A percentile compares a stretch with the other conserved stretches of the same genome.
Evolutionary conservation across 148 eudicot species (phyloP).

Genomic region (Mesembryanthemum crystallinum): DNA sequence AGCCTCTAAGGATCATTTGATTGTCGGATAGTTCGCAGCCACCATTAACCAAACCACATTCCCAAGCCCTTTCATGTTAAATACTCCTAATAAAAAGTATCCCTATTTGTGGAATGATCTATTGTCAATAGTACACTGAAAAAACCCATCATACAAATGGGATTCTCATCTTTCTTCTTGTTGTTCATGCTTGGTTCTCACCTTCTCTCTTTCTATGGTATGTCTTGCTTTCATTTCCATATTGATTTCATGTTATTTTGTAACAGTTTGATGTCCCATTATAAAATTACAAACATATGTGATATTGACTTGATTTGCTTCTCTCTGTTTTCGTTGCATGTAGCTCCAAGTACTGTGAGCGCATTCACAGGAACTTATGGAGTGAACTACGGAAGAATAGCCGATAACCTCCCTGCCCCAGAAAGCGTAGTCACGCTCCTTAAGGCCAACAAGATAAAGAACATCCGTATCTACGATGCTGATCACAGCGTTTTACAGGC

Average conservation of each 20-base stretch:
- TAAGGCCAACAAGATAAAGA: constrained; percentile 58
- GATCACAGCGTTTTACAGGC: constrained; percentile 61
- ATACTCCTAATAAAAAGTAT: neutral
- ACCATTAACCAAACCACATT: neutral
- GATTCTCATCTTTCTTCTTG: constrained; percentile 13
- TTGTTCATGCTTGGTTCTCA: constrained; percentile 14
- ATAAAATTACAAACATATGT: too few relatives aligned
- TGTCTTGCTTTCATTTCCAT: neutral
- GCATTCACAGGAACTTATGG: constrained; percentile 77
- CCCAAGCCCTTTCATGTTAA: constrained; percentile 10
- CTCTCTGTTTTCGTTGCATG: neutral
- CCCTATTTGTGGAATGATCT: constrained; percentile 18
- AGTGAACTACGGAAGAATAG: constrained; percentile 70
- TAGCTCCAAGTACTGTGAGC: constrained; percentile 16
- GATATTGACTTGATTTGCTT: neutral
- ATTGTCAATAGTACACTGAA: constrained; percentile 10
- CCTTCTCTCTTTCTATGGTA: constrained; percentile 25
- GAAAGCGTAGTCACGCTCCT: constrained; percentile 63
- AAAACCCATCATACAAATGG: constrained; percentile 12
- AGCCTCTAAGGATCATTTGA: neutral
- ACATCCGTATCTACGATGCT: constrained; percentile 71
- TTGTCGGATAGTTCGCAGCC: neutral
- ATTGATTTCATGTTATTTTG: neutral
- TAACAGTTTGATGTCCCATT: neutral
- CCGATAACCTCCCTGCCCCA: constrained; percentile 71